Evolutionary conservation across 2,329 filamentous ascomycete species (phyloP).

Genomic region (Talaromyces rugulosus): DNA sequence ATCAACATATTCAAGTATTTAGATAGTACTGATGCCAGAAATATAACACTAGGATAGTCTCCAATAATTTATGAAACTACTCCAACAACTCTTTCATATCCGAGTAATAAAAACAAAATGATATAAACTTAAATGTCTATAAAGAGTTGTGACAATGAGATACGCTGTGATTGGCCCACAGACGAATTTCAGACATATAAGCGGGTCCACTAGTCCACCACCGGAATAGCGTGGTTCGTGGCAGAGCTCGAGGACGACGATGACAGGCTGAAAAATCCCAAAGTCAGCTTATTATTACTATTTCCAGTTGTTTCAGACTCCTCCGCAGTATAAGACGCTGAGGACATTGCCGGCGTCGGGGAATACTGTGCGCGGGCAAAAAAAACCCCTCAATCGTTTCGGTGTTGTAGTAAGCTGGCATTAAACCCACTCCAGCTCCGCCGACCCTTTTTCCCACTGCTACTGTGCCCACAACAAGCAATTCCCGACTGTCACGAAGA

Average conservation of each 20-base stretch:
- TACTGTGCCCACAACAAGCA: conserved; percentile 13
- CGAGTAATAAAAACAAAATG: no score
- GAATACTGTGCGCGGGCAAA: neutral
- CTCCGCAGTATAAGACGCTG: neutral
- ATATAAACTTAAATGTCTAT: neutral
- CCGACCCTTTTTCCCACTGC: conserved; percentile 12
- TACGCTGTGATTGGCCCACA: neutral
- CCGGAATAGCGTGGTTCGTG: neutral
- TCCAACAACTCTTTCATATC: no score
- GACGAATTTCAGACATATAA: neutral
- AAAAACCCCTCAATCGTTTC: neutral
- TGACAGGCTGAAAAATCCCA: neutral
- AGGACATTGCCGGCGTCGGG: neutral
- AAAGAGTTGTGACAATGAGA: neutral
- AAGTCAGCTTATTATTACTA: neutral
- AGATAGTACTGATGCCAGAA: no score
- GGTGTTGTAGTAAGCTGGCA: neutral
- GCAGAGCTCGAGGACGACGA: neutral
- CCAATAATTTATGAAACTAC: no score
- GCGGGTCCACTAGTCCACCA: neutral
- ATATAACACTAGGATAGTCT: no score
- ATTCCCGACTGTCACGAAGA: conserved; percentile 1
- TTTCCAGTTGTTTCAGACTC: neutral
- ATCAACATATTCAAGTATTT: no score
- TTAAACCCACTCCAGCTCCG: conserved; percentile 7